Base-by-base conservation (phyloP, 148 eudicot species). In the Cornus controversa region DNA sequence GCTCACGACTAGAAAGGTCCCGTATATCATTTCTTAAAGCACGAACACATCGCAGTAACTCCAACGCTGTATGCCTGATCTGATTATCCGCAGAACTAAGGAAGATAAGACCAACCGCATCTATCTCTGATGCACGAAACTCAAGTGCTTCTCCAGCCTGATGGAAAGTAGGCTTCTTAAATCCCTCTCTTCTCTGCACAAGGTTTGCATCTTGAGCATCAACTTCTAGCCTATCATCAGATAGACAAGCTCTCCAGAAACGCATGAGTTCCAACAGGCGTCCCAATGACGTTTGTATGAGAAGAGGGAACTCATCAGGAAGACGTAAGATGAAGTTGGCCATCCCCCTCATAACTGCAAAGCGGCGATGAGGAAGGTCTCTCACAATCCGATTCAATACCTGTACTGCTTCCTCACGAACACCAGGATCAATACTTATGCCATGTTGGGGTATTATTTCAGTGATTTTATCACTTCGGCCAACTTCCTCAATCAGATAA, bases 401-500 rank as follows among this genome's bases (percentile, higher is more conserved):
- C 84, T 89, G 99, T 68, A 96, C 98, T 27, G 98, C 99, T 87
- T 96, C 99, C 83, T 96, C 98, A 69, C 99, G 97, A 62, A 96
- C 99, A 77, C 99, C 99, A 76, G 99, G 98, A 84, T 96, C 99
- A 77, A 96, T 92, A 81, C 99, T 92, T 80, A 96, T 96, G 75
- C 99, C 99, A 82, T 96, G 99, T 71, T 96, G 99, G 58, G 99
- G 99, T 62, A 96, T 96, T 80, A 96, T 96, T 84, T 96, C 99
- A 63, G 98, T 89, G 74, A 96, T 96, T 79, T 96, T 96, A 83
- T 96, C 99, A 82, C 91, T 96, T 76, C 99, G 91, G 25, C 98
- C 97, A 82, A 93, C 97, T 90, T 96, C 99, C 84, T 96, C 98
- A 75, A 96, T 93, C 83, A 96, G 80, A 80, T 96, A 94, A 11